Evolutionary conservation across 768 basidiomycete genomes (phyloP), one percentile per base, ranked within the genome.

Genomic region (Imleria badia): DNA sequence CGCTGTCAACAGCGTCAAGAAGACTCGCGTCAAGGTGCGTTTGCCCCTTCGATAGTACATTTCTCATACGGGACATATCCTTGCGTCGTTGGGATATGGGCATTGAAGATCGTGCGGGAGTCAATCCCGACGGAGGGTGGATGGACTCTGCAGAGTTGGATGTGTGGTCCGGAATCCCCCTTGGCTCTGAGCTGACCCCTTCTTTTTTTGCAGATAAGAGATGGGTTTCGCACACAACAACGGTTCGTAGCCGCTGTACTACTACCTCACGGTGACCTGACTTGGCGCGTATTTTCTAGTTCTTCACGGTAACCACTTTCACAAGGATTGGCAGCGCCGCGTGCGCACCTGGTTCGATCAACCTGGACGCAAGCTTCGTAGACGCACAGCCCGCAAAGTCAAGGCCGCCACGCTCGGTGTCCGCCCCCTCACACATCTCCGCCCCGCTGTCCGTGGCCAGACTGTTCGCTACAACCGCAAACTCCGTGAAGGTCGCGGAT

Each of bases 321-420:
- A 86, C 81, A 98, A 98, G 86, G 95, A 98, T 75, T 98, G 95
- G 95, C 96, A 98, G 76, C 83, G 87, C 70, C 89, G 89, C 62
- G 94, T 96, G 66, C 88, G 88, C 76, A 96, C 93, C 71, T 94
- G 95, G 95, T 98, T 98, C 74, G 91, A 98, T 81, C 97, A 99
- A 78, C 94, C 97, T 53, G 96, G 95, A 45, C 90, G 91, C 72
- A 98, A 98, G 79, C 89, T 94, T 74, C 90, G 92, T 73, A 84
- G 97, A 72, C 90, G 97, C 73, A 86, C 80, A 44, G 93, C 94
- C 41, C 91, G 97, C 76, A 88, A 93, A 76, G 78, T 79, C 65
- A 98, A 97, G 80, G 93, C 94, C 53, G 83, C 93, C 43, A 73
- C 84, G 57, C 88, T 97, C 53, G 97, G 97, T 64, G 91, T 94